A percentile compares a stretch with the other conserved stretches of the same genome.
phyloP scores from a whole-genome alignment of 768 basidiomycete species.

The Heimioporus sp. region DNA sequence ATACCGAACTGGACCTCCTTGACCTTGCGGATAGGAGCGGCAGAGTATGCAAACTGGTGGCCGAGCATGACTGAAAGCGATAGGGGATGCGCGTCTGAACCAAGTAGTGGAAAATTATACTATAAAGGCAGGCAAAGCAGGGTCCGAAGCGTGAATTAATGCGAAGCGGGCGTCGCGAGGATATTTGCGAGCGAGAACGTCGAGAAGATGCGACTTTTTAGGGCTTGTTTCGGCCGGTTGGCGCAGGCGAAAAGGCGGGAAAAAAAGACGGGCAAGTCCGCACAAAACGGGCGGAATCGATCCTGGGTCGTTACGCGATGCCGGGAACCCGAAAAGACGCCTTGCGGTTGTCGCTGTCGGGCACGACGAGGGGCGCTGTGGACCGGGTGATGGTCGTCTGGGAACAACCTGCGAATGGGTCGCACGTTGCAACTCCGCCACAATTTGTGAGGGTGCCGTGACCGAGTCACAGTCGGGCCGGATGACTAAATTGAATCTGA shows the following conservation, averaged over 20 bases:
- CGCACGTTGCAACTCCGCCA: constrained; percentile 32
- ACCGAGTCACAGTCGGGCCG: constrained; percentile 19
- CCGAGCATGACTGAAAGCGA: constrained; percentile 60
- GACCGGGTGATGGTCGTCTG: constrained; percentile 30
- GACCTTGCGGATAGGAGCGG: constrained; percentile 92
- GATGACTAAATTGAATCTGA: too few relatives aligned
- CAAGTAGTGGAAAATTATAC: not conserved
- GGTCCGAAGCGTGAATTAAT: constrained; percentile 24
- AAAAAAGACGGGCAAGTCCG: constrained; percentile 16
- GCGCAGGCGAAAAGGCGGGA: constrained; percentile 1
- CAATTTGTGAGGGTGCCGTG: constrained; percentile 22
- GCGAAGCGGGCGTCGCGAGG: constrained; percentile 19
- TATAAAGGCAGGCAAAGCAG: not conserved
- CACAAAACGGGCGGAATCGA: constrained; percentile 7
- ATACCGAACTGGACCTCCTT: constrained; percentile 99
- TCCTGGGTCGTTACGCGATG: not conserved
- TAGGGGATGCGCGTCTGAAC: constrained; percentile 16
- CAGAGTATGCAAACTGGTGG: constrained; percentile 89
- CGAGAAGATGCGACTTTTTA: constrained; percentile 22
- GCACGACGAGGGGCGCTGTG: constrained; percentile 14
- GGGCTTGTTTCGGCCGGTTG: constrained; percentile 3
- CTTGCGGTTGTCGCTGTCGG: constrained; percentile 5
- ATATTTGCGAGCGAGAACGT: constrained; percentile 1
- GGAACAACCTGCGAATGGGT: constrained; percentile 34
- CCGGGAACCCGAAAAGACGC: not conserved